A percentile compares a stretch with the other conserved stretches of the same genome.
These are phyloP conservation scores for Ilyonectria robusta DNA, from an alignment of 2,329 filamentous ascomycete genomes.

Conservation along the genomic window DNA sequence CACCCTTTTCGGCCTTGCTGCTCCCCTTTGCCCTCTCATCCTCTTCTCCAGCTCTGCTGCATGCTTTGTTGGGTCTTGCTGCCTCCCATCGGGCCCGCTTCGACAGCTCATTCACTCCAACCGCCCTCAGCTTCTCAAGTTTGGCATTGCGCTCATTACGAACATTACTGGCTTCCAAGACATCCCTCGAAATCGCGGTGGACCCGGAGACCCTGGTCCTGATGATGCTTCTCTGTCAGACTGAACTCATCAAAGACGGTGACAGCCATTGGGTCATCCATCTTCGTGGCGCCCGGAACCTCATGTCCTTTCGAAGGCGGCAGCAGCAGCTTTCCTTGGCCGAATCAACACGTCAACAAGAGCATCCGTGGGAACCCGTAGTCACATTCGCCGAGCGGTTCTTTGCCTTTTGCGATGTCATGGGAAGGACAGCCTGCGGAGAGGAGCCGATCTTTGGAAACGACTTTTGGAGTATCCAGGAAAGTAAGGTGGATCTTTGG, in stretches of 20 bases:
- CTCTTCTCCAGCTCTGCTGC: constrained; percentile 36
- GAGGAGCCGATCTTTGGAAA: constrained; percentile 61
- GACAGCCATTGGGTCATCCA: constrained; percentile 61
- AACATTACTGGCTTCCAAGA: constrained; percentile 9
- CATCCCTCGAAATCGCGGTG: constrained; percentile 27
- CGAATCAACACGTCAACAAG: background rate
- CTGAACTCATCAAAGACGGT: constrained; percentile 42
- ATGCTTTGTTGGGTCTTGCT: constrained; percentile 40
- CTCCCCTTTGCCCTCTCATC: constrained; percentile 39
- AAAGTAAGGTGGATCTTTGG: constrained; percentile 55
- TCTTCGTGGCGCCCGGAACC: constrained; percentile 61
- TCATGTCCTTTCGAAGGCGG: constrained; percentile 57
- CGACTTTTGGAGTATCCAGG: constrained; percentile 60
- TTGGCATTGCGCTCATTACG: constrained; percentile 14
- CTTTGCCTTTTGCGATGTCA: constrained; percentile 66
- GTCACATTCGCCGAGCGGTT: constrained; percentile 59
- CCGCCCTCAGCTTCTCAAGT: constrained; percentile 27
- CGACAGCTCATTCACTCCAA: constrained; percentile 33
- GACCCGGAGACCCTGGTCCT: constrained; percentile 41
- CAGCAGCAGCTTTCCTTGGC: constrained; percentile 35
- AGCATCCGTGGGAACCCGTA: constrained; percentile 21
- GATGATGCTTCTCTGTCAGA: constrained; percentile 46
- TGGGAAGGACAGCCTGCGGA: constrained; percentile 65
- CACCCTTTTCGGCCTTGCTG: constrained; percentile 39
- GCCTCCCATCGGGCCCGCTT: constrained; percentile 40